Conservation (phyloP, 78 protist genomes). For the Dictyostelium citrinum region DNA sequence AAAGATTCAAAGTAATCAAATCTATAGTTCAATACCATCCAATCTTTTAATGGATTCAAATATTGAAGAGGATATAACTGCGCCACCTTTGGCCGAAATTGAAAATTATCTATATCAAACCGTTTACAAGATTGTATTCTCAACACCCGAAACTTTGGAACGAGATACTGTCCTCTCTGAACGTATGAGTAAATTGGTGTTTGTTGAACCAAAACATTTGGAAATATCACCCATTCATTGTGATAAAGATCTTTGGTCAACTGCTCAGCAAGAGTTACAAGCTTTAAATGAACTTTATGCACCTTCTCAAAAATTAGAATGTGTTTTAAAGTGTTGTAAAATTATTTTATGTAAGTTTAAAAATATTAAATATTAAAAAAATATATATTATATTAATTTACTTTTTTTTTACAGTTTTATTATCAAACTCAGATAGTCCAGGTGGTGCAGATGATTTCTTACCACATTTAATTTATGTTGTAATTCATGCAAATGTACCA, state of each 20-base stretch:
- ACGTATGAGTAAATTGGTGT: conserved; percentile 23
- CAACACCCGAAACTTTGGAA: conserved; percentile 40
- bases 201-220: conserved; percentile 64
- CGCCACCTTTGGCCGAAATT: conserved; percentile 36
- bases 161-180: conserved; percentile 29
- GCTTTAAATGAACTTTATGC: conserved; percentile 49
- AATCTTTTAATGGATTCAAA: background rate
- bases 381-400: no score
- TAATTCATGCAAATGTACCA: conserved; percentile 88
- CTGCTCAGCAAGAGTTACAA: conserved; percentile 48
- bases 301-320: conserved; percentile 71
- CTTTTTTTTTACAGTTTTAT: background rate
- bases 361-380: no score
- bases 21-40: conserved; percentile 5
- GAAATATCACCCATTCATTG: conserved; percentile 51
- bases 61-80: conserved; percentile 10
- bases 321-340: conserved; percentile 64
- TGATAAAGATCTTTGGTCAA: conserved; percentile 54
- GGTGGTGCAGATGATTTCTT: conserved; percentile 91
- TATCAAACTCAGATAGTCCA: conserved; percentile 42
- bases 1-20: conserved; percentile 33
- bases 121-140: conserved; percentile 42
- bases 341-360: background rate
- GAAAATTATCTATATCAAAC: conserved; percentile 60
- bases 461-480: conserved; percentile 87